Evolutionary conservation across 2,329 filamentous ascomycete species (phyloP).

Genomic region (Scedosporium minutisporum): DNA sequence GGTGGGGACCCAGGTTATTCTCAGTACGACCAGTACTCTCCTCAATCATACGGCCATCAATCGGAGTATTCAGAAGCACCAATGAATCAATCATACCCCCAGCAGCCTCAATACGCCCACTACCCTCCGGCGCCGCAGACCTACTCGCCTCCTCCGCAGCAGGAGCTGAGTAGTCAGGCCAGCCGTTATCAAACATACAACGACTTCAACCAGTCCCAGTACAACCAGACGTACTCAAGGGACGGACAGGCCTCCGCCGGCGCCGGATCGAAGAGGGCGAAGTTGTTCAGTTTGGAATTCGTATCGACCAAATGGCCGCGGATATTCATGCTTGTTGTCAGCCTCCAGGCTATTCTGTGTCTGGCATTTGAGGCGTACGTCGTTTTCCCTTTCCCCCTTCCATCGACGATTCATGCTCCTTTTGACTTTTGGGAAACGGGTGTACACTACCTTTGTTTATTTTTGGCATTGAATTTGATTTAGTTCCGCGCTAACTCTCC

Average conservation of each 20-base stretch:
- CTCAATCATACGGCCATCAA: not conserved
- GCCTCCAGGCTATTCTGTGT: slow-evolving; percentile 69
- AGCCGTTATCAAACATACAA: slow-evolving; percentile 11
- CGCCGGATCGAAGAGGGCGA: slow-evolving; percentile 20
- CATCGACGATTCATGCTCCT: not conserved
- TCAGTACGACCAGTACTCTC: slow-evolving; percentile 17
- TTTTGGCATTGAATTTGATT: not conserved
- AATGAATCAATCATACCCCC: slow-evolving; percentile 16
- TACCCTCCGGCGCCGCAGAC: not conserved
- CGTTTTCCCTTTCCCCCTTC: not conserved
- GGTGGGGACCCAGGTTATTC: slow-evolving; percentile 27
- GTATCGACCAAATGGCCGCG: slow-evolving; percentile 84
- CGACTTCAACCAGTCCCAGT: slow-evolving; percentile 23
- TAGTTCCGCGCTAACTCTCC: not conserved
- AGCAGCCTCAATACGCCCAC: slow-evolving; percentile 15
- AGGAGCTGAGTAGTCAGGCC: not conserved
- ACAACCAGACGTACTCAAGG: slow-evolving; percentile 11
- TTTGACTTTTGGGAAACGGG: not conserved
- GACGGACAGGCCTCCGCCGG: slow-evolving; percentile 21
- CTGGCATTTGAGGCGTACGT: slow-evolving; percentile 80
- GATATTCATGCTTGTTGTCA: slow-evolving; percentile 65
- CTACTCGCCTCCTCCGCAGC: not conserved
- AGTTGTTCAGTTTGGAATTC: slow-evolving; percentile 47
- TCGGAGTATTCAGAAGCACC: slow-evolving; percentile 10
- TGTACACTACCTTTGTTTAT: not conserved